phyloP scores from a whole-genome alignment of 371 early-diverging fungal genomes.

The Rhizopus sp. region DNA sequence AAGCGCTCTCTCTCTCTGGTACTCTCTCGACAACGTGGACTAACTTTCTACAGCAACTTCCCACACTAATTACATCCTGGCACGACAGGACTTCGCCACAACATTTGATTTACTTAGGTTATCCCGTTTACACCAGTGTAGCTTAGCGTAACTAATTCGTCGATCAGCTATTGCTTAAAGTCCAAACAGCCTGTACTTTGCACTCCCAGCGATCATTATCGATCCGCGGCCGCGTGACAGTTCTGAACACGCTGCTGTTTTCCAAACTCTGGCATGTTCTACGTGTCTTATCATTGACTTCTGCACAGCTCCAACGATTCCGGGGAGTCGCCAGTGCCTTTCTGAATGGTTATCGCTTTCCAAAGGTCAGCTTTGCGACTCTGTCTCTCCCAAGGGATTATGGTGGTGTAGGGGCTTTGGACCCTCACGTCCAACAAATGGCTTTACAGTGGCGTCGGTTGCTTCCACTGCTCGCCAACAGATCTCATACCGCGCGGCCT shows the following conservation, averaged over 20 bases:
- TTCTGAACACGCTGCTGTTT: neutral
- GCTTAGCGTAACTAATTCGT: constrained; percentile 11
- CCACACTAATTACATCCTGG: constrained; percentile 7
- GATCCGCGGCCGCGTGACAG: constrained; percentile 3
- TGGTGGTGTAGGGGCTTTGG: constrained; percentile 3
- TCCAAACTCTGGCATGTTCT: constrained; percentile 10
- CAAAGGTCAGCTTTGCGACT: neutral
- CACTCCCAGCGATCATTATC: constrained; percentile 4
- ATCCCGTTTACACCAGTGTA: constrained; percentile 3
- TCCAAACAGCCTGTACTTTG: constrained; percentile 6
- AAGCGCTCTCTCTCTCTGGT: constrained; percentile 15
- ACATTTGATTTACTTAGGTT: constrained; percentile 12
- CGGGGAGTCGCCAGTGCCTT: neutral
- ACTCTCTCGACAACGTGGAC: neutral
- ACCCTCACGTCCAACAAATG: constrained; percentile 1
- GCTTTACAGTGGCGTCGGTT: neutral
- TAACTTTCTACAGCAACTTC: neutral
- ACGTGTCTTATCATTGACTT: neutral
- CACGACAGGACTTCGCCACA: constrained; percentile 9
- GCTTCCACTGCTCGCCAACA: neutral
- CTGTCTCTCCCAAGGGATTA: constrained; percentile 1
- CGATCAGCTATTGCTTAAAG: constrained; percentile 8
- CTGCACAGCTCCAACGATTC: neutral
- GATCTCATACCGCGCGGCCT: no score
- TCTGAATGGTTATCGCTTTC: constrained; percentile 9